Conservation (phyloP, 108 stramenopile genomes). For the Seminavis robusta region DNA sequence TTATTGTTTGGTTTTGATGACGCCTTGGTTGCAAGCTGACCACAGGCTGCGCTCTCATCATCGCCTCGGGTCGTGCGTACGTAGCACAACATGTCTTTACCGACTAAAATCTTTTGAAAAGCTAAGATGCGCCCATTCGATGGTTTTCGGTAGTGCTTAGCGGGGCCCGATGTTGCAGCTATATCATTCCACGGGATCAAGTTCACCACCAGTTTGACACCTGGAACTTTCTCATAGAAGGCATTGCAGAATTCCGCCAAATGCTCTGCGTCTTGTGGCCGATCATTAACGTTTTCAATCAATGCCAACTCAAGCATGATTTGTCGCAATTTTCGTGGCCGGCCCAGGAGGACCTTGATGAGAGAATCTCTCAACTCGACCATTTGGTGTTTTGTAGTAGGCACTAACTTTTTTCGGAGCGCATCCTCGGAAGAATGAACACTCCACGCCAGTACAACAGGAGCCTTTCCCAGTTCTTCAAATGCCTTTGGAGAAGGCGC, state of each 20-base stretch:
- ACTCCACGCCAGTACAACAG: slow-evolving; percentile 73
- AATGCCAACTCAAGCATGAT: slow-evolving; percentile 82
- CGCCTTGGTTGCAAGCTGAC: slow-evolving; percentile 85
- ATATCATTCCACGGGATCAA: slow-evolving; percentile 83
- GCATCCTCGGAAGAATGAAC: slow-evolving; percentile 72
- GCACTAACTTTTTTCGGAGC: slow-evolving; percentile 63
- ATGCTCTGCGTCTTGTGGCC: slow-evolving; percentile 62
- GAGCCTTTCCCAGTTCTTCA: slow-evolving; percentile 27
- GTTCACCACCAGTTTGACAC: slow-evolving; percentile 72
- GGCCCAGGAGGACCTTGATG: slow-evolving; percentile 36
- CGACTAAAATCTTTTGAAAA: slow-evolving; percentile 60
- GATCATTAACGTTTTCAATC: slow-evolving; percentile 81
- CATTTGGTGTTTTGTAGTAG: slow-evolving; percentile 74
- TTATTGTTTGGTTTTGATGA: no score
- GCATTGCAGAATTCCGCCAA: slow-evolving; percentile 69
- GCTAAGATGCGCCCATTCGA: slow-evolving; percentile 34
- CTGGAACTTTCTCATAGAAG: slow-evolving; percentile 38
- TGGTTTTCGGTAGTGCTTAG: slow-evolving; percentile 44
- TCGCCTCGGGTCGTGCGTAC: slow-evolving; percentile 83
- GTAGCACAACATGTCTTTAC: slow-evolving; percentile 43
- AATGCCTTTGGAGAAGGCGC: slow-evolving; percentile 65
- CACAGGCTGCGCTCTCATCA: slow-evolving; percentile 84
- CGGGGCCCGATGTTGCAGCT: slow-evolving; percentile 18
- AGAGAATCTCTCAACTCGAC: slow-evolving; percentile 63
- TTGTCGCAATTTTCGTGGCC: slow-evolving; percentile 31